phyloP scores from a whole-genome alignment of 768 basidiomycete species.

The Rhizopogon salebrosus region DNA sequence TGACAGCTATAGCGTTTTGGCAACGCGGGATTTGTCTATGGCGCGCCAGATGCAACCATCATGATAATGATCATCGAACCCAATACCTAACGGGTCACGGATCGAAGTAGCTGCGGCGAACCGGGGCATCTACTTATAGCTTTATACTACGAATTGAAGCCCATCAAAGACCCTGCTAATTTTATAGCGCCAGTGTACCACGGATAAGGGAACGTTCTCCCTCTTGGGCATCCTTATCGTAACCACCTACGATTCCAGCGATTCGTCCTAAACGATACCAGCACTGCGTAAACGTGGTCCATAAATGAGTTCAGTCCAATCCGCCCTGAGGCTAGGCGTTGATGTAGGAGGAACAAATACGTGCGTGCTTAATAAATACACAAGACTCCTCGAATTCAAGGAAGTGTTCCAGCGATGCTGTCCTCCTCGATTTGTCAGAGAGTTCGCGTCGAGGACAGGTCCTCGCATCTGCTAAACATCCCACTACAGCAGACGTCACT shows the following conservation, averaged over 20 bases:
- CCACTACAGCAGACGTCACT: slow-evolving; percentile 55
- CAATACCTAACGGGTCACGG: too few relatives aligned
- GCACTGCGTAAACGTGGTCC: background rate
- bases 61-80: too few relatives aligned
- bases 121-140: slow-evolving; percentile 1
- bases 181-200: background rate
- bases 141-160: background rate
- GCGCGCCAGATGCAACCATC: too few relatives aligned
- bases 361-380: slow-evolving; percentile 5
- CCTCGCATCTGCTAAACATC: slow-evolving; percentile 36
- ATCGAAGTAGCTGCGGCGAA: too few relatives aligned
- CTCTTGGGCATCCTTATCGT: background rate
- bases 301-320: background rate
- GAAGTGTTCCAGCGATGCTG: slow-evolving; percentile 23
- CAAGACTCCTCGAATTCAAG: background rate
- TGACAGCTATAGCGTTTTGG: too few relatives aligned
- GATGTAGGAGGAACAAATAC: slow-evolving; percentile 32
- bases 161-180: background rate
- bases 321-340: slow-evolving; percentile 23
- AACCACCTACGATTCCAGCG: background rate
- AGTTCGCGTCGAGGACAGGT: slow-evolving; percentile 12
- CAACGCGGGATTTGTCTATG: too few relatives aligned
- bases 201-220: background rate
- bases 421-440: slow-evolving; percentile 15
- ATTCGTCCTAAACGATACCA: background rate